Base-by-base conservation (phyloP, 495 filamentous ascomycete species). In the Platismatia glauca region DNA sequence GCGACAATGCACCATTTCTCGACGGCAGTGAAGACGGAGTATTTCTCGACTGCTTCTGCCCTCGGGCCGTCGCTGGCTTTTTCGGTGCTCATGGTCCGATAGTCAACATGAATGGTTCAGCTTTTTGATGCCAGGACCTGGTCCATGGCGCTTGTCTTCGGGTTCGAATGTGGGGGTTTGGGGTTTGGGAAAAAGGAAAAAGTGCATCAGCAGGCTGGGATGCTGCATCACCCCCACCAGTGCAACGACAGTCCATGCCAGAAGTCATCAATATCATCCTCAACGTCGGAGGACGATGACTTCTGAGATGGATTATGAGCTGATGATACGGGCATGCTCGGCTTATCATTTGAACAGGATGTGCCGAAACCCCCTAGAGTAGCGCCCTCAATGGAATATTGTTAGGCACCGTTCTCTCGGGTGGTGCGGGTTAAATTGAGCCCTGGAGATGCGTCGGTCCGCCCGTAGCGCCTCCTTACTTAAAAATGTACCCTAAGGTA, bases 1-100 rank as follows among this genome's bases (percentile, higher is more conserved):
- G 66, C 62, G 34, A 76, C 68, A 57, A 78, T 79, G 62, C 70
- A 74, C 59, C 71, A 56, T 52, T 76, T 77, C 64, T 77, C 64
- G 24, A 57, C 31, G 33, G n/a, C 53, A n/a, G 66, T 63, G 63
- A 69, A 69, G 37, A 60, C 50, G 3, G 68, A 63, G 52, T 69
- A 69, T 60, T 60, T 60, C 44, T 52, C 59, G 44, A 39, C 39
- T n/a, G 20, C 3, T 39, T 60, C 59, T 29, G 34, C 34, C 18
- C 2, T 18, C 34, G 18, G 46, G 15, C 20, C 15, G 43, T 37
- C 12, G 31, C 27, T 24, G 7, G 59, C 1, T n/a, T 53, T 60
- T 18, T 38, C 44, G 33, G 33, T 53, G 59, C 29, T 29, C 59
- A 60, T 60, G 11, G 13, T 31, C 44, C 11, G 34, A 53, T 3